Conservation (phyloP, 2,329 filamentous ascomycete species). For the Neofusicoccum sp. region DNA sequence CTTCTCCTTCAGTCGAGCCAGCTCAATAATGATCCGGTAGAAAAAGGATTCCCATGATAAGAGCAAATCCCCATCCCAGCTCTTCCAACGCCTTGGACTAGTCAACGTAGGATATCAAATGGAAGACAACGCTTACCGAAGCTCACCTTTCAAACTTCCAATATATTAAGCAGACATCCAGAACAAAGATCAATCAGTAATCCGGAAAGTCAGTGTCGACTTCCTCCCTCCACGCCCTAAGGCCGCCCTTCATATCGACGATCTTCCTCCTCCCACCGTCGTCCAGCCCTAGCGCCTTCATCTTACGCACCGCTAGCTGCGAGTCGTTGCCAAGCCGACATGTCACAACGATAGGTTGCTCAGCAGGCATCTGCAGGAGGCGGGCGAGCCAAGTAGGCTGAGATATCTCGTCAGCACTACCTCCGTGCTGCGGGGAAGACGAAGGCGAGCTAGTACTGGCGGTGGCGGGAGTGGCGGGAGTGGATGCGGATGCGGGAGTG, state of each 20-base stretch:
- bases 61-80: no score
- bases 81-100: neutral
- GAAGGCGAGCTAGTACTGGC: neutral
- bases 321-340: slow-evolving; percentile 80
- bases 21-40: no score
- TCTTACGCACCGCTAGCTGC: slow-evolving; percentile 66
- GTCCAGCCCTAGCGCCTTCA: slow-evolving; percentile 63
- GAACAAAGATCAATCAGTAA: slow-evolving; percentile 45
- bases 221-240: slow-evolving; percentile 70
- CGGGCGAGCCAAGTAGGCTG: slow-evolving; percentile 34
- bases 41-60: no score
- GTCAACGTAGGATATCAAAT: neutral
- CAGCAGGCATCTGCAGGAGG: slow-evolving; percentile 32
- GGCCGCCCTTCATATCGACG: slow-evolving; percentile 71
- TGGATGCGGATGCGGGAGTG: neutral
- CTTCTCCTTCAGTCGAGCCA: neutral
- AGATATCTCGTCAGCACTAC: slow-evolving; percentile 1
- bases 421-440: neutral
- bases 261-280: slow-evolving; percentile 58
- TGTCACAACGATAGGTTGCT: slow-evolving; percentile 68
- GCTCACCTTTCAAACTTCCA: neutral
- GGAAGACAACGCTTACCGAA: neutral
- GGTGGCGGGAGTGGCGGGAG: slow-evolving; percentile 6
- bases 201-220: slow-evolving; percentile 65
- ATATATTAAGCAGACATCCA: neutral